These are phyloP conservation scores for Petunia hybrid DNA, from an alignment of 305 asterid species.

Conservation along the genomic window DNA sequence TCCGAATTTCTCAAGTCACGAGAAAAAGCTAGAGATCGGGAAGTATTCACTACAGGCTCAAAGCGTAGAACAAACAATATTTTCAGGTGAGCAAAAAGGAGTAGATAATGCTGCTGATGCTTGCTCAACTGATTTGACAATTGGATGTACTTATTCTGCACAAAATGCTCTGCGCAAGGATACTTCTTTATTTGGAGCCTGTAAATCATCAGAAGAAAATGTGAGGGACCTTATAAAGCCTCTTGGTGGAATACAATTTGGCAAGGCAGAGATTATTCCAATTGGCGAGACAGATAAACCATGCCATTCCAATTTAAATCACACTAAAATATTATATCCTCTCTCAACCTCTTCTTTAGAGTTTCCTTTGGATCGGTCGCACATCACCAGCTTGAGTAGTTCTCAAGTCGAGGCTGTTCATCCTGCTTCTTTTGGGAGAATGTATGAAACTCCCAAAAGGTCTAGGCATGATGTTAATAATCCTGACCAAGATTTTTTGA, in stretches of 20 bases:
- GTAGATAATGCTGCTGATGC: conserved; percentile 39
- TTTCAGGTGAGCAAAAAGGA: conserved; percentile 39
- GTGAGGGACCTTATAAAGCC: conserved; percentile 36
- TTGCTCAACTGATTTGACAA: conserved; percentile 51
- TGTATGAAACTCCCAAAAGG: conserved; percentile 55
- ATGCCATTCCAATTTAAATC: conserved; percentile 34
- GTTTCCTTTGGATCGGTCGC: conserved; percentile 29
- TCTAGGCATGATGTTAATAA: conserved; percentile 44
- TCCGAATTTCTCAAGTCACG: conserved; percentile 36
- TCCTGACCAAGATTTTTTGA: conserved; percentile 55
- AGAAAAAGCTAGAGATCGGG: conserved; percentile 41
- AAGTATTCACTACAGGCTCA: conserved; percentile 35
- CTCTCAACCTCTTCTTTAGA: conserved; percentile 38
- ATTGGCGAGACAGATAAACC: conserved; percentile 37
- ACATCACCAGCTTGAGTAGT: conserved; percentile 25
- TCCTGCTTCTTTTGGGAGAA: conserved; percentile 39
- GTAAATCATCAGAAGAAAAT: conserved; percentile 40
- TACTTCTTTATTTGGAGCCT: conserved; percentile 37
- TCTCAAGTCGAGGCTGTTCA: conserved; percentile 36
- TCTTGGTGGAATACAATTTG: conserved; percentile 41
- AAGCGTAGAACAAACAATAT: conserved; percentile 31
- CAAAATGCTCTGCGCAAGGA: conserved; percentile 41
- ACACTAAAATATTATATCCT: conserved; percentile 36
- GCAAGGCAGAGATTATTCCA: conserved; percentile 32
- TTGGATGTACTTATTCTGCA: conserved; percentile 44